phyloP scores from a whole-genome alignment of 2,329 filamentous ascomycete genomes.

The Pseudogymnoascus verrucosus region DNA sequence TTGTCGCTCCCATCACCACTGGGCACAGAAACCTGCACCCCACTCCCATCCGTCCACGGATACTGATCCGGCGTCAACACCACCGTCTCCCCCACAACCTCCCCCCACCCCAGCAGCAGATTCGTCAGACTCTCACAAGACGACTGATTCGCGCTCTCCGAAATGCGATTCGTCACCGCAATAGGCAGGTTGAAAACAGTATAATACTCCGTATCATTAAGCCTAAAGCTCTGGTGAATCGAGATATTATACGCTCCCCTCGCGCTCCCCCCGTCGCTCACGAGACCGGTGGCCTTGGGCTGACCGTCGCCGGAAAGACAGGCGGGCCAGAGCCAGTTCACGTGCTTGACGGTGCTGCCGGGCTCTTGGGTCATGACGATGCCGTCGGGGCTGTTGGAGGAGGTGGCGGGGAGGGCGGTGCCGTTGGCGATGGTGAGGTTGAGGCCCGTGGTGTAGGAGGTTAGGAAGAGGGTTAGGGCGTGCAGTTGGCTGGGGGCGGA shows the following conservation, averaged over 20 bases:
- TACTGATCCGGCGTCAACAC: conserved; percentile 1
- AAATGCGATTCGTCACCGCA: conserved; percentile 57
- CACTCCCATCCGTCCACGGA: conserved; percentile 7
- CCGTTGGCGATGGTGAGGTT: conserved; percentile 64
- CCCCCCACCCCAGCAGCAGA: background rate
- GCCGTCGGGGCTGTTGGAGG: conserved; percentile 46
- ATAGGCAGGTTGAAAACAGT: conserved; percentile 66
- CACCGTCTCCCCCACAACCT: background rate
- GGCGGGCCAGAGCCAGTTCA: conserved; percentile 64
- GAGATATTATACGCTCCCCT: conserved; percentile 43
- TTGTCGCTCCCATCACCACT: background rate
- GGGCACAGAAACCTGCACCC: background rate
- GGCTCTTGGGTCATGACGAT: conserved; percentile 57
- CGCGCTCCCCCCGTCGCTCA: conserved; percentile 10
- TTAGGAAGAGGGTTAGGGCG: conserved; percentile 61
- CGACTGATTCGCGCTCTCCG: background rate
- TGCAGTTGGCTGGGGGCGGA: conserved; percentile 49
- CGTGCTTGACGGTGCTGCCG: conserved; percentile 63
- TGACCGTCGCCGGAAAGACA: conserved; percentile 57
- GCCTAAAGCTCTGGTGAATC: conserved; percentile 61
- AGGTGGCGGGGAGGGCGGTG: conserved; percentile 34
- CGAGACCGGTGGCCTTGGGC: conserved; percentile 27
- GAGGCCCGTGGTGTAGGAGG: conserved; percentile 51
- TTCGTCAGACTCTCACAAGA: background rate
- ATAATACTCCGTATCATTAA: conserved; percentile 57